Percentiles rank a stretch among this genome's conserved stretches.
Conservation (phyloP, 495 filamentous ascomycete species). For the Lichenothelia convexa region DNA sequence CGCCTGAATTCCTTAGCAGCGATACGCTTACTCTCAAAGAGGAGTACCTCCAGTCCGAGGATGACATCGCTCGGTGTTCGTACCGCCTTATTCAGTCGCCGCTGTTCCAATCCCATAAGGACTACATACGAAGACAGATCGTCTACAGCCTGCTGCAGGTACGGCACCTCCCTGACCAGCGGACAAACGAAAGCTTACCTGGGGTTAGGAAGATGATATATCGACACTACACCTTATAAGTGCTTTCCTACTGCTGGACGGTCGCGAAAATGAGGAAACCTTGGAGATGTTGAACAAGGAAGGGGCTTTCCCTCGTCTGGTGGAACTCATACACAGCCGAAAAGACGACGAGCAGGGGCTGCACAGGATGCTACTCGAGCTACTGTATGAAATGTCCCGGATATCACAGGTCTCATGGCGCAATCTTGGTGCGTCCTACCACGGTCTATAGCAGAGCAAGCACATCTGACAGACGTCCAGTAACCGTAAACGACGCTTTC, state of each 20-base stretch:
- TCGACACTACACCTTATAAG: constrained; percentile 63
- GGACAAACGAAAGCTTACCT: neutral
- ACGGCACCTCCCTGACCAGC: constrained; percentile 1
- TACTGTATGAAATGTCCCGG: constrained; percentile 93
- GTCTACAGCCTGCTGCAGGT: constrained; percentile 81
- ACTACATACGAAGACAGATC: constrained; percentile 86
- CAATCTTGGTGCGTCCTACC: constrained; percentile 44
- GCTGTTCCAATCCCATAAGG: constrained; percentile 53
- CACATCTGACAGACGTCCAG: constrained; percentile 6
- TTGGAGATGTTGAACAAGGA: constrained; percentile 79
- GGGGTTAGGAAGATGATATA: constrained; percentile 51
- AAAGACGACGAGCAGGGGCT: constrained; percentile 46
- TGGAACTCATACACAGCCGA: constrained; percentile 61
- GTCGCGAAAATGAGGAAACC: constrained; percentile 54
- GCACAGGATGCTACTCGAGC: constrained; percentile 65
- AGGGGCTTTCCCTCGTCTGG: constrained; percentile 60
- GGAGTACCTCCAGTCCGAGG: constrained; percentile 64
- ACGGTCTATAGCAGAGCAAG: neutral
- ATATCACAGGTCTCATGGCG: constrained; percentile 65
- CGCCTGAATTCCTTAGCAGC: neutral
- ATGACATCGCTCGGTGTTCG: constrained; percentile 69
- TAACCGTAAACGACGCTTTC: constrained; percentile 69
- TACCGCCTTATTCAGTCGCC: constrained; percentile 59
- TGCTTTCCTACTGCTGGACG: constrained; percentile 82
- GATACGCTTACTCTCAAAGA: constrained; percentile 27